Percentiles rank a stretch among this genome's conserved stretches.
Conservation (phyloP, 2,329 filamentous ascomycete genomes). For the Apiospora kogelbergensis region DNA sequence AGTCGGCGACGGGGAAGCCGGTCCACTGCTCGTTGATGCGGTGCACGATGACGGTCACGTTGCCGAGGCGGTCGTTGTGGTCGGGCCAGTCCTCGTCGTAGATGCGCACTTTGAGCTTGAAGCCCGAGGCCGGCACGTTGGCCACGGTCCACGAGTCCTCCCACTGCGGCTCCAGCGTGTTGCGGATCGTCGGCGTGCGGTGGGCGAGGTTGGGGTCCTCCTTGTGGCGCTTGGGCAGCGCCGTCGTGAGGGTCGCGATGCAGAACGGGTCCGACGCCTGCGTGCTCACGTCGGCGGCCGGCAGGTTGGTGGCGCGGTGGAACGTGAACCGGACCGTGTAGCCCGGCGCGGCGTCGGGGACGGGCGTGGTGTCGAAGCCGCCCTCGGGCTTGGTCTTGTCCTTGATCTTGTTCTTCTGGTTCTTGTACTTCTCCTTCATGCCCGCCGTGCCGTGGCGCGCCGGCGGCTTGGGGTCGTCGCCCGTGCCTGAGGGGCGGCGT, state of each 20-base stretch:
- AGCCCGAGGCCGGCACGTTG: conserved; percentile 79
- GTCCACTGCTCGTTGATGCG: conserved; percentile 64
- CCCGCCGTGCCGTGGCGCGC: conserved; percentile 17
- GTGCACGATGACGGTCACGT: conserved; percentile 70
- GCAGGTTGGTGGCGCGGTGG: conserved; percentile 77
- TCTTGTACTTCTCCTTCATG: conserved; percentile 34
- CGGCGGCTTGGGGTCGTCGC: neutral
- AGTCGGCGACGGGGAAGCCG: conserved; percentile 63
- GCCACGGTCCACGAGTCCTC: conserved; percentile 84
- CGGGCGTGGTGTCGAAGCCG: conserved; percentile 76
- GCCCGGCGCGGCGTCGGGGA: conserved; percentile 72
- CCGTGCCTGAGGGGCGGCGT: neutral
- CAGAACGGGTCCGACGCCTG: conserved; percentile 84
- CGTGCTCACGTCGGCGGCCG: conserved; percentile 75
- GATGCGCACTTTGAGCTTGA: conserved; percentile 79
- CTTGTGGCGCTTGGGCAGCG: conserved; percentile 75
- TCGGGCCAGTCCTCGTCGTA: conserved; percentile 90
- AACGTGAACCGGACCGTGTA: conserved; percentile 87
- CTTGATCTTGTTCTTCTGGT: conserved; percentile 39
- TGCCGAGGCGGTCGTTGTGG: conserved; percentile 84
- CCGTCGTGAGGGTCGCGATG: conserved; percentile 70
- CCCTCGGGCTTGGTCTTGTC: conserved; percentile 60
- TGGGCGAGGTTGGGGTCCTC: conserved; percentile 76
- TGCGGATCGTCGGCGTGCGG: conserved; percentile 74
- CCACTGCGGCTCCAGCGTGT: conserved; percentile 75